Evolutionary conservation across 225 moss, liverwort and hornwort species (phyloP).

Genomic region (Pseudoscleropodium purum): DNA sequence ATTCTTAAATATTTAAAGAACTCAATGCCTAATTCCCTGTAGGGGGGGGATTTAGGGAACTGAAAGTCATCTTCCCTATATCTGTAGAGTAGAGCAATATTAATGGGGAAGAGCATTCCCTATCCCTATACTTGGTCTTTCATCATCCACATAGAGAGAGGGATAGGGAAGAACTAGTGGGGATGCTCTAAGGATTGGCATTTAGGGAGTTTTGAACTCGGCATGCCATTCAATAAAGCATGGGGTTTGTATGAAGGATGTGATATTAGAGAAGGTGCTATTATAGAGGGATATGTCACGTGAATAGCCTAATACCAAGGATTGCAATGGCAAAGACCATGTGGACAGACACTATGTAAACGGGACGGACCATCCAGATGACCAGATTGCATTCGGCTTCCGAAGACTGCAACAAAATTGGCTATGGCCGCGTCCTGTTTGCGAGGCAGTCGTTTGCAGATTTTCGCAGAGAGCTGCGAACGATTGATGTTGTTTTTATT

Average conservation of each 20-base stretch:
- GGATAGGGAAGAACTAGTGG: too few species aligned
- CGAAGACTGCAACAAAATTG: not conserved
- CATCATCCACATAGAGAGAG: too few species aligned
- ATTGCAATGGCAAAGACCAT: not conserved
- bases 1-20: too few species aligned
- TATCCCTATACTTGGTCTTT: too few species aligned
- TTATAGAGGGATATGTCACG: not conserved
- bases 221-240: not conserved
- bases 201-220: not conserved
- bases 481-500: not conserved
- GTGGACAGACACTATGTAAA: not conserved
- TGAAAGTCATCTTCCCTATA: too few species aligned
- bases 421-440: not conserved
- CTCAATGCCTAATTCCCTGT: too few species aligned
- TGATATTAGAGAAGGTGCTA: not conserved
- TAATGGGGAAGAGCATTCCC: too few species aligned
- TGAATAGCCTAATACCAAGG: not conserved
- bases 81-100: too few species aligned
- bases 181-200: too few species aligned
- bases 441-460: not conserved
- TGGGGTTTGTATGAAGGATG: not conserved
- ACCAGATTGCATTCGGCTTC: not conserved
- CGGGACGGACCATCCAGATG: not conserved
- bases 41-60: too few species aligned
- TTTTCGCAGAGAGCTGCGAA: not conserved